phyloP scores from a whole-genome alignment of 768 basidiomycete genomes.

The Podaxis pistillaris region DNA sequence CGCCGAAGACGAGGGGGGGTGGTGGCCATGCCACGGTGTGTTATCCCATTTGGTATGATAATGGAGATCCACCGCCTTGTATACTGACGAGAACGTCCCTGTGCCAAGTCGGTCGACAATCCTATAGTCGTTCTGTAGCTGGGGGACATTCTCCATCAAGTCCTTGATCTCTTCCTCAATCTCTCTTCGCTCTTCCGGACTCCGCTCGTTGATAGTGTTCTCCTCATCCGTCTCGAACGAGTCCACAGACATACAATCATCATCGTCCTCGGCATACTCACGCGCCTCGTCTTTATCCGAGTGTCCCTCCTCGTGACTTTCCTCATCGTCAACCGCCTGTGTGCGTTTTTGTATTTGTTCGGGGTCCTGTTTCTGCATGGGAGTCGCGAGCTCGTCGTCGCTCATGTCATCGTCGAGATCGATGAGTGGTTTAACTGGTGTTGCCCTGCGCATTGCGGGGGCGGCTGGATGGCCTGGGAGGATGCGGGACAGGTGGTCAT shows the following conservation, averaged over 20 bases:
- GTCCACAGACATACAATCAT: constrained; percentile 21
- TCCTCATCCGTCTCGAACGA: constrained; percentile 55
- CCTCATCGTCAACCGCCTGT: constrained; percentile 16
- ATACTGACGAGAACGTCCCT: constrained; percentile 99
- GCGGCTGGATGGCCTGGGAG: constrained; percentile 27
- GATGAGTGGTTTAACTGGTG: background rate
- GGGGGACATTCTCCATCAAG: constrained; percentile 63
- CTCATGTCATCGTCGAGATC: constrained; percentile 15
- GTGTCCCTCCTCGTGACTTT: constrained; percentile 20
- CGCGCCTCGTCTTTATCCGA: constrained; percentile 20
- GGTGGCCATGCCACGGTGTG: constrained; percentile 65
- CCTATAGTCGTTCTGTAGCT: constrained; percentile 65
- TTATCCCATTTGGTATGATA: constrained; percentile 74
- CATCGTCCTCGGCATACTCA: constrained; percentile 27
- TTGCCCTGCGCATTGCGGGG: constrained; percentile 9
- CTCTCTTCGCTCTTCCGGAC: constrained; percentile 66
- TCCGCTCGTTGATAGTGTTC: constrained; percentile 52
- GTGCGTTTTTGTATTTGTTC: constrained; percentile 6
- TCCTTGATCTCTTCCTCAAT: constrained; percentile 77
- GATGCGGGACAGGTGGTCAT: constrained; percentile 46
- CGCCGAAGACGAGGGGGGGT: constrained; percentile 61
- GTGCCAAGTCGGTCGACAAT: constrained; percentile 92
- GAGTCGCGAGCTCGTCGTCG: constrained; percentile 13
- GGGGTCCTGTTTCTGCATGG: constrained; percentile 14
- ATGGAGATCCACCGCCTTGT: constrained; percentile 88